Base-by-base conservation (phyloP, 495 filamentous ascomycete species). In the Physcia stellaris region DNA sequence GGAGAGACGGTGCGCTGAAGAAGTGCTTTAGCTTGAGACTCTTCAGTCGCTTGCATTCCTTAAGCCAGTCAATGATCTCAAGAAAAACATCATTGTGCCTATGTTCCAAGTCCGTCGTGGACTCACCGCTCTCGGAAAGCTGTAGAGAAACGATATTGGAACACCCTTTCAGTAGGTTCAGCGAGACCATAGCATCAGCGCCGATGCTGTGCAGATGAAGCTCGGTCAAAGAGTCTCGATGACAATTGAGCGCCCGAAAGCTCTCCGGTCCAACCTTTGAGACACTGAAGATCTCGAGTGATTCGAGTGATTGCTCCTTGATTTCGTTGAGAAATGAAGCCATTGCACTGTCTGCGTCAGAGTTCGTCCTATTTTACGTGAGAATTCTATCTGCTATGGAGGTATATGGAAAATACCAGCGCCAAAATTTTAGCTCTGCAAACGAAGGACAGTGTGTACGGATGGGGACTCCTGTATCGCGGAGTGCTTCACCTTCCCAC, bases 361-460 rank as follows among this genome's bases (percentile, higher is more conserved):
- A 51, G 10, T 43, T 20, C 21, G 49, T 50, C 54, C 39, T 20
- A 32, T 46, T 61, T 29, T 45, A 20, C 21, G 23, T 18, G 37
- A 28, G 34, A 33, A 21, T 3, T 38, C n/a, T 31, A 35, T 9
- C 15, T n/a, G n/a, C 19, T 42, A 12, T 41, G 37, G 26, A 39
- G 16, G 29, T 39, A 30, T 24, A 16, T 15, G 9, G 13, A 12
- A 27, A 24, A 24, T 59, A 68, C 64, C 68, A 73, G 34, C 45
- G 54, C 40, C 63, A 78, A 36, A 79, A 72, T 16, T 60, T 67
- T 15, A 87, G 48, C 22, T 68, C 60, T 29, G 69, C 62, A 46
- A 87, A 80, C 7, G 64, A 48, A 2, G 68, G 73, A 41, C 80
- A 87, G 47, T 70, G 59, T 26, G 62, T 43, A 12, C 57, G 52